Evolutionary conservation across 1,139 yeast species (phyloP).

Genomic region (Taphrina flavorubra): DNA sequence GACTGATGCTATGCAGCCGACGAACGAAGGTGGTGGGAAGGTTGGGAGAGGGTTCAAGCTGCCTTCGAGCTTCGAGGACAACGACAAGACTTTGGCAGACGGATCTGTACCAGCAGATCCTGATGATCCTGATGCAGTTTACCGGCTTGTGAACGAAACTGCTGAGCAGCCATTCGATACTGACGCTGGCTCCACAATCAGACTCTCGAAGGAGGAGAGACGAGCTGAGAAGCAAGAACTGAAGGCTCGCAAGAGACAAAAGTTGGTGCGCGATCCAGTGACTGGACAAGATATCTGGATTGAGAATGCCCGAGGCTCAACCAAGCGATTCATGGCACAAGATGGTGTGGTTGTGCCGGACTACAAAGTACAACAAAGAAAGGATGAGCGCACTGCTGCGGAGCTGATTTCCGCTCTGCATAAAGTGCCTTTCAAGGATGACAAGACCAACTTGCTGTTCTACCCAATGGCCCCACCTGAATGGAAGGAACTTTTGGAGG

Average conservation of each 20-base stretch:
- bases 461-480: constrained; percentile 41
- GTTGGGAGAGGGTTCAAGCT: constrained; percentile 19
- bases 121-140: constrained; percentile 30
- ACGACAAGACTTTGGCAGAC: constrained; percentile 1
- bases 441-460: constrained; percentile 40
- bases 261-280: constrained; percentile 33
- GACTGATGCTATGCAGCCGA: constrained; percentile 19
- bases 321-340: constrained; percentile 18
- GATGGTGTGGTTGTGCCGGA: constrained; percentile 32
- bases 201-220: constrained; percentile 29
- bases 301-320: constrained; percentile 30
- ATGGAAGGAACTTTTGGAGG: constrained; percentile 30
- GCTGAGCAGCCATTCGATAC: constrained; percentile 4
- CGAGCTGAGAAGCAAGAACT: constrained; percentile 19
- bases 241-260: constrained; percentile 26
- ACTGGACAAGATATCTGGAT: constrained; percentile 35
- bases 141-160: constrained; percentile 11
- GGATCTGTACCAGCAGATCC: constrained; percentile 12
- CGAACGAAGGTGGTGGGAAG: constrained; percentile 2
- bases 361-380: constrained; percentile 1
- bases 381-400: constrained; percentile 24
- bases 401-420: constrained; percentile 18
- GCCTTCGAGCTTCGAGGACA: constrained; percentile 1
- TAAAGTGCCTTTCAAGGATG: constrained; percentile 40
- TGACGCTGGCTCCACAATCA: neutral